Conservation (phyloP, 768 basidiomycete species). For the Podaxis carcinomalis region DNA sequence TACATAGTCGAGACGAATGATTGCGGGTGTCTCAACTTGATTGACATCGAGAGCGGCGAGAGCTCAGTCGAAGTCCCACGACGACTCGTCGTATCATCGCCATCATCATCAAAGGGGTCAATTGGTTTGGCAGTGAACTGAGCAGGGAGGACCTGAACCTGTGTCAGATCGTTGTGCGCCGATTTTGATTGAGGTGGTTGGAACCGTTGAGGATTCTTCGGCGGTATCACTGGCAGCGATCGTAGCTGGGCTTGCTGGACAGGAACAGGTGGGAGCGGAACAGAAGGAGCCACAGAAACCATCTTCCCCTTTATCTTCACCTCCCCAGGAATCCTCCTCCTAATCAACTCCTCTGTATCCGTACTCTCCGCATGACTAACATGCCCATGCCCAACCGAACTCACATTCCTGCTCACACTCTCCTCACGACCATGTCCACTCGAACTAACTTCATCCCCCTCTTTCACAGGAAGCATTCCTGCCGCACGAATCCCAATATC, state of each 20-base stretch:
- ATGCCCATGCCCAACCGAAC: conserved; percentile 12
- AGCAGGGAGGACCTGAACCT: not conserved
- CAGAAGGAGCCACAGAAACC: not conserved
- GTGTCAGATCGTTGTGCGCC: not conserved
- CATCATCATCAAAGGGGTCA: conserved; percentile 6
- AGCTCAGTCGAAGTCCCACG: not conserved
- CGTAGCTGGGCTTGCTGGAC: not conserved
- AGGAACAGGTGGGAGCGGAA: not conserved
- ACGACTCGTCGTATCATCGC: not conserved
- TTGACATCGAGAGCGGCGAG: conserved; percentile 7
- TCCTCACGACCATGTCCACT: not conserved
- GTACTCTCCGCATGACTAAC: conserved; percentile 14
- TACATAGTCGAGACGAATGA: conserved; percentile 5
- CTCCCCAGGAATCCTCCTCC: conserved; percentile 10
- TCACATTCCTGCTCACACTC: conserved; percentile 5
- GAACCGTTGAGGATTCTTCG: not conserved
- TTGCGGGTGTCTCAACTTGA: conserved; percentile 6
- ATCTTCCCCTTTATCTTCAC: conserved; percentile 12
- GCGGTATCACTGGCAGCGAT: not conserved
- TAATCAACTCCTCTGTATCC: conserved; percentile 16
- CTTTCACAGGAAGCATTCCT: not conserved
- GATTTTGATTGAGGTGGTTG: not conserved
- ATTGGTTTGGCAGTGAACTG: not conserved
- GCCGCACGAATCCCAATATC: conserved; percentile 6
- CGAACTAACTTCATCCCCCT: not conserved